Evolutionary conservation across 1,284 basidiomycete species (phyloP), one percentile per base, ranked within the genome.

Genomic region (Schizopora paradoxa): DNA sequence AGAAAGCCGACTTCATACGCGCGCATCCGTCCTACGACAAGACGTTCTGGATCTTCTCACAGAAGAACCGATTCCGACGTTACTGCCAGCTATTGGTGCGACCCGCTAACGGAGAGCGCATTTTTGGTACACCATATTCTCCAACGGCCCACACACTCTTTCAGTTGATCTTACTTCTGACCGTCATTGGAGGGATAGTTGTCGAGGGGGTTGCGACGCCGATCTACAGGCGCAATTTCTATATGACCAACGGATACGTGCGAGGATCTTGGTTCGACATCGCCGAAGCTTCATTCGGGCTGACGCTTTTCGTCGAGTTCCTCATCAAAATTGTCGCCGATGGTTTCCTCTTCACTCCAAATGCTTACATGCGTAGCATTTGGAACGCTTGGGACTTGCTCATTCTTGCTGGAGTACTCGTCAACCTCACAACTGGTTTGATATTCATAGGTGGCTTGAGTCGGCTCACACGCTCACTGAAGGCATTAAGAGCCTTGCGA

Each of bases 341-440:
- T 58, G 95, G 95, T 0, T 86, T 94, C 61, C 58, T 86, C 13
- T 94, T 96, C 66, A 86, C 93, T 0, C 95, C 95, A 0, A 98
- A 97, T 58, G 92, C 93, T 0, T 98, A 98, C 60, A 66, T 97
- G 23, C 79, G 86, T 13, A 91, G 86, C 51, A 80, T 93, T 8
- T 98, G 94, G 92, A 98, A 98, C 61, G 64, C 86, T 51, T 71
- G 98, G 47, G 95, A 99, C 65, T 83, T 96, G 54, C 67, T 92
- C 58, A 87, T 98, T 59, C 77, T 98, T 65, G 61, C 73, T 29
- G 90, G 91, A 2, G 67, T 97, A 23, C 63, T 96, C 14, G 71
- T 91, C 64, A 97, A 97, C 60, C 77, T 91, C 43, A 72, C 77
- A 2, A 89, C 87, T 0, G 81, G 84, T 1, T 67, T 98, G 35